Evolutionary conservation across 2,329 filamentous ascomycete species (phyloP).

Genomic region (Hypoxylon sp.): DNA sequence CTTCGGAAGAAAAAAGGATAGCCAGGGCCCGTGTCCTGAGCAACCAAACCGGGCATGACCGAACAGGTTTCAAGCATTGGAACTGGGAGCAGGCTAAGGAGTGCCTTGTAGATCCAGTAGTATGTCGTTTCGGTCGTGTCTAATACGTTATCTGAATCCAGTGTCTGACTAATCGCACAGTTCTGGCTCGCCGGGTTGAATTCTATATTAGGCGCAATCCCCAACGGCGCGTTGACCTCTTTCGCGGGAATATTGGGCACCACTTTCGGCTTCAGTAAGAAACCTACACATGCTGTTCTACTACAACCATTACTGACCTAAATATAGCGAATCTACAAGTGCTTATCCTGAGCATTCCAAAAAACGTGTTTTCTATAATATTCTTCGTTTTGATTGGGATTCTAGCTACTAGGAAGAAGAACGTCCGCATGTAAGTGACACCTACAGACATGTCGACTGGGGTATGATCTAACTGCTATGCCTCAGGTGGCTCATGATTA

Average conservation of each 20-base stretch:
- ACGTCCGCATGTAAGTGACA: conserved; percentile 51
- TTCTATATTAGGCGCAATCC: conserved; percentile 52
- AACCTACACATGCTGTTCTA: conserved; percentile 10
- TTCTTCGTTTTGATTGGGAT: conserved; percentile 53
- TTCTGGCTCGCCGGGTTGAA: conserved; percentile 55
- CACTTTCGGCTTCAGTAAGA: conserved; percentile 53
- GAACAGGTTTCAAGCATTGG: conserved; percentile 54
- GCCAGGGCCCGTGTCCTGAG: conserved; percentile 52
- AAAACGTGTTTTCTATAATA: conserved; percentile 49
- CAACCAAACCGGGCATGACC: conserved; percentile 55
- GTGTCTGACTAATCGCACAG: conserved; percentile 29
- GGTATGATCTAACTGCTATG: neutral
- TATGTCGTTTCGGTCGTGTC: conserved; percentile 3
- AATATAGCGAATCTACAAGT: conserved; percentile 52
- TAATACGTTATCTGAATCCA: conserved; percentile 16
- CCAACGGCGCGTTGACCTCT: conserved; percentile 53
- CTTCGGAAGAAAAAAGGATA: conserved; percentile 53
- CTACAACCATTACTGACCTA: neutral
- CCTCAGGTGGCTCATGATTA: conserved; percentile 53
- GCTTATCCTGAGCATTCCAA: conserved; percentile 54
- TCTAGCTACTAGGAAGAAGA: conserved; percentile 50
- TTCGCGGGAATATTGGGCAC: conserved; percentile 53
- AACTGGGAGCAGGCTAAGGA: conserved; percentile 55
- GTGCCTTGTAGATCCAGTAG: conserved; percentile 51
- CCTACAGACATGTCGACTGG: neutral